These are phyloP conservation scores for Ustilago tritici DNA, from an alignment of 1,284 basidiomycete genomes.

Conservation along the genomic window DNA sequence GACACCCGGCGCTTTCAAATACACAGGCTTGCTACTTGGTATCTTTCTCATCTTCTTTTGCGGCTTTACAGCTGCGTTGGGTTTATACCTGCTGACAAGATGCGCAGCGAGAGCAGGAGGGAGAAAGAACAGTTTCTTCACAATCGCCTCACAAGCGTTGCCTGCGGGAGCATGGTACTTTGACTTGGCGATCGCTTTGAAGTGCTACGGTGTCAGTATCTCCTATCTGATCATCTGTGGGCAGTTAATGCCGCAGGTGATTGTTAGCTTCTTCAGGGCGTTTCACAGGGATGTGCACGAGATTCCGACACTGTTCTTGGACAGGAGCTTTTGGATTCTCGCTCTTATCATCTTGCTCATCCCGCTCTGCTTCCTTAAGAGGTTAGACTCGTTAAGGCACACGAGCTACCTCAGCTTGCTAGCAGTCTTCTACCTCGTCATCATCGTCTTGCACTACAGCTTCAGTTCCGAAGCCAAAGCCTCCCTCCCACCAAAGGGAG, in stretches of 20 bases:
- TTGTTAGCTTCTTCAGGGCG: constrained; percentile 76
- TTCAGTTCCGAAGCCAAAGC: constrained; percentile 47
- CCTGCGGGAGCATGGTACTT: constrained; percentile 85
- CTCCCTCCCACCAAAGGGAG: constrained; percentile 54
- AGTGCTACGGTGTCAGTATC: constrained; percentile 83
- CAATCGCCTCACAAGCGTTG: constrained; percentile 58
- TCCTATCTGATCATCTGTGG: constrained; percentile 74
- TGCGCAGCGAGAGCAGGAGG: constrained; percentile 82
- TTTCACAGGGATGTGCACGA: constrained; percentile 46
- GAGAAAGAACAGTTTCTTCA: constrained; percentile 56
- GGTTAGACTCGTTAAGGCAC: constrained; percentile 78
- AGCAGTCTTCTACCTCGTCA: constrained; percentile 75
- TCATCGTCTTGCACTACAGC: constrained; percentile 64
- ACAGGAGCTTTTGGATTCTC: constrained; percentile 84
- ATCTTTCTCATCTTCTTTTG: constrained; percentile 89
- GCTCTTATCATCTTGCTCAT: constrained; percentile 83
- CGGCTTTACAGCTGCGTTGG: constrained; percentile 82
- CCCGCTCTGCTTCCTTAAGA: constrained; percentile 85
- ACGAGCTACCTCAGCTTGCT: constrained; percentile 88
- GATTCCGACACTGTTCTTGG: constrained; percentile 72
- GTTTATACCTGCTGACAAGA: constrained; percentile 86
- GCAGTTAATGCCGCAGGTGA: constrained; percentile 89
- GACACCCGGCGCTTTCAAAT: constrained; percentile 70
- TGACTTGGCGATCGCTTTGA: constrained; percentile 90
- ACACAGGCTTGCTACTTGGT: constrained; percentile 75